Evolutionary conservation across 2,329 filamentous ascomycete species (phyloP), one percentile per base, ranked within the genome.

Genomic region (Verticillium tricorpus): DNA sequence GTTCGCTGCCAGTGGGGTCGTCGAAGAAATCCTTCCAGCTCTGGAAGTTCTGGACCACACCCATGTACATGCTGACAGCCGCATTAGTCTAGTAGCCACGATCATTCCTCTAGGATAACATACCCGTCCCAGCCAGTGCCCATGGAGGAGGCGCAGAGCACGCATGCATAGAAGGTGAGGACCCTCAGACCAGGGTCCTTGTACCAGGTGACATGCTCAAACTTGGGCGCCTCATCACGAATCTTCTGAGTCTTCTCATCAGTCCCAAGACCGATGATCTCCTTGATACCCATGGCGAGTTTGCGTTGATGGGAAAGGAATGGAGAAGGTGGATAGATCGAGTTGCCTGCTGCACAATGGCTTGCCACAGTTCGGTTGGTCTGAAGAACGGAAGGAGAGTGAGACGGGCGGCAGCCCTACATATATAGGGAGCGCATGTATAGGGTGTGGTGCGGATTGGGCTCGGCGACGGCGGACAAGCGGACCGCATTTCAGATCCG

Each of bases 121-220:
- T 74, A 82, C 80, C 79, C 80, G 78, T 84, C 80, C 70, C 83
- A 83, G 66, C 81, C 79, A 50, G 82, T 85, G 31, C 82, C 85
- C 17, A 83, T 82, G 39, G 83, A 85, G 56, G 79, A 81, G 64
- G 84, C 72, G 66, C 79, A 82, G 58, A 83, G 78, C 60, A 83
- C 72, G 65, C 80, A 73, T 58, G 77, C 77, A 66, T 78, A 82
- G 67, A 81, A 80, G 73, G 85, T 85, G 9, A 85, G 75, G 72
- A 80, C 80, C 69, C 82, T 75, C 67, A 86, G 75, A 45, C 82
- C 82, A 14, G 82, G 78, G 32, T 85, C 81, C 64, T 76, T 80
- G 58, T 68, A 81, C 83, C 82, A 85, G 65, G 77, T 71, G 57
- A 85, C 80, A 64, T 67, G 75, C 67, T 79, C 76, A 61, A 83